Base-by-base conservation (phyloP, 176 grass and related monocot genomes). In the Stipa capillata region DNA sequence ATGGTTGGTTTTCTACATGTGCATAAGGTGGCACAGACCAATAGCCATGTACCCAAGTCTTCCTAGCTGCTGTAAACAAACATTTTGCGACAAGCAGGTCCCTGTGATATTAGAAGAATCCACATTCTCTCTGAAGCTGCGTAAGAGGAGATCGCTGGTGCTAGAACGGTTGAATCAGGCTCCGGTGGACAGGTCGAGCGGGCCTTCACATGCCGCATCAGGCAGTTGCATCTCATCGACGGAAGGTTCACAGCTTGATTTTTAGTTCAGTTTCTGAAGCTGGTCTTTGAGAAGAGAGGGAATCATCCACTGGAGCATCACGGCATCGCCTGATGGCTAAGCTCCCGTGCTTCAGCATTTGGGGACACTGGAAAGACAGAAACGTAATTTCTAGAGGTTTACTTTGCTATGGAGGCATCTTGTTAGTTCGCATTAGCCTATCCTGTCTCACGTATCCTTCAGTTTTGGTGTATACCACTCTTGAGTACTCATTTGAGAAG, bases 1-100 rank as follows among this genome's bases (percentile, higher is more conserved):
- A 95, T 98, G 96, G 65, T 98, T 83, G 96, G 92, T 53, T 85
- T 94, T 90, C 82, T 94, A 56, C 90, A 94, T 70, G 92, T 98
- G 39, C 92, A 98, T 59, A 98, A 98, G 83, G 85, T 98, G 41
- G 88, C 96, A 45, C 90, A 93, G 66, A 89, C 72, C 69, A 90
- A 91, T 73, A 93, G 87, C 31, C 96, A 99, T 90, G 96, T 99
- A 83, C 13, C 5, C 4, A 59, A 59, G 50, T 87, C 20, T 68
- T 81, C 60, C 64, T 21, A 60, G 2, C n/a, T 69, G 34, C 0
- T 82, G 6, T 66, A 42, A 48, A 44, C 13, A 40, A 63, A 78
- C 4, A n/a, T n/a, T 28, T 27, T 8, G 4, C 5, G 14, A 44
- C 35, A 35, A 54, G 32, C 89, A 95, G 96, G 92, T 99, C 6